phyloP scores from a whole-genome alignment of 352 stramenopile species.

The Pythium folliculosum region DNA sequence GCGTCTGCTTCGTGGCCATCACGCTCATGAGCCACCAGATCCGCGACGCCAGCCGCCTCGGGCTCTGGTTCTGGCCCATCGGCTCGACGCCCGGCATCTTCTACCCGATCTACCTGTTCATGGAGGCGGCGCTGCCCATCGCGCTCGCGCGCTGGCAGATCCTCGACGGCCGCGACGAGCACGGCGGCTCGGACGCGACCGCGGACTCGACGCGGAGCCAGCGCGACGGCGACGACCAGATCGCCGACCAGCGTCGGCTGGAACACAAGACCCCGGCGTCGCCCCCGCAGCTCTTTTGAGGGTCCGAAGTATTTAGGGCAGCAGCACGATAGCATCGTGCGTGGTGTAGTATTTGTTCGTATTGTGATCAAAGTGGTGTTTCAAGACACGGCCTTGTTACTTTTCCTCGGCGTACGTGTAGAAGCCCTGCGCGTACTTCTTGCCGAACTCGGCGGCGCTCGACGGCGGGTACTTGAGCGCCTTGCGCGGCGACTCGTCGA shows the following conservation, averaged over 20 bases:
- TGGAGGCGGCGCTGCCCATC: conserved; percentile 57
- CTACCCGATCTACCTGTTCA: conserved; percentile 63
- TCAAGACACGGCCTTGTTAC: conserved; percentile 20
- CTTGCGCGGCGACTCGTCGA: conserved; percentile 78
- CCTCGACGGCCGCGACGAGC: conserved; percentile 16
- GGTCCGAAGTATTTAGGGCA: conserved; percentile 17
- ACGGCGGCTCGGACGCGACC: conserved; percentile 6
- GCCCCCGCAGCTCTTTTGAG: conserved; percentile 27
- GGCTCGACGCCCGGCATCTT: conserved; percentile 63
- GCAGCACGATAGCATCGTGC: neutral
- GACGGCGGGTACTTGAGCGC: conserved; percentile 71
- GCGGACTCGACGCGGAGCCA: conserved; percentile 17
- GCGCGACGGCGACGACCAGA: conserved; percentile 20
- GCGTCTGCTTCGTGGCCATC: conserved; percentile 57
- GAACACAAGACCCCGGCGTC: conserved; percentile 21
- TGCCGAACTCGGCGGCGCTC: conserved; percentile 68
- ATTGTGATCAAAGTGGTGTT: neutral
- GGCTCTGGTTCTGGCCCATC: conserved; percentile 74
- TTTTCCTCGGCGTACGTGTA: conserved; percentile 86
- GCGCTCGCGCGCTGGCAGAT: conserved; percentile 29
- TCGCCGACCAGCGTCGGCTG: conserved; percentile 5
- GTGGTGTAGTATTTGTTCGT: neutral
- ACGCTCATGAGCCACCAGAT: conserved; percentile 70
- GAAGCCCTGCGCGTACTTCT: conserved; percentile 81
- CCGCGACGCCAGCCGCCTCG: conserved; percentile 58